phyloP scores from a whole-genome alignment of 1,284 basidiomycete genomes.

The Baeospora myosura region DNA sequence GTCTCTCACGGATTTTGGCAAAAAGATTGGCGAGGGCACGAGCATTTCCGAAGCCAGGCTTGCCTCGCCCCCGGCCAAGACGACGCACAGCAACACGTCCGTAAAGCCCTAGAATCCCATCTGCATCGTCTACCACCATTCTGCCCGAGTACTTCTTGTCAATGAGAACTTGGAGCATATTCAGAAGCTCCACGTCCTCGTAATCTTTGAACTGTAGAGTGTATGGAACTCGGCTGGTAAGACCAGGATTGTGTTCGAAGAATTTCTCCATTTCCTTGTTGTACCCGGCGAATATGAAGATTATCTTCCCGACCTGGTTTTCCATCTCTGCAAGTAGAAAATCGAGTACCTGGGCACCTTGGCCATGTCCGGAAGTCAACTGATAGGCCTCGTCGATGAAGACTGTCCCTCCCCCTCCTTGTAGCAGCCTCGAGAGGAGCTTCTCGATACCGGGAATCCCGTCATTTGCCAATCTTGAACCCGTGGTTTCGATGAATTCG shows the following conservation, averaged over 20 bases:
- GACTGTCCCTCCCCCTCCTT: conserved; percentile 51
- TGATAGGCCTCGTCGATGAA: conserved; percentile 69
- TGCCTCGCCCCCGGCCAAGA: conserved; percentile 46
- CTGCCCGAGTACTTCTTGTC: conserved; percentile 36
- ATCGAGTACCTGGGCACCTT: conserved; percentile 49
- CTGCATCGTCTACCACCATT: conserved; percentile 53
- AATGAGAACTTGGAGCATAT: conserved; percentile 44
- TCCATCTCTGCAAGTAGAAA: conserved; percentile 68
- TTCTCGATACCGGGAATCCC: conserved; percentile 47
- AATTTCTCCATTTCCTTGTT: conserved; percentile 66
- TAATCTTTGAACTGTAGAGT: conserved; percentile 57
- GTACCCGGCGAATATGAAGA: conserved; percentile 66
- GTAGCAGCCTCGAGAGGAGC: conserved; percentile 37
- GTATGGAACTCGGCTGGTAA: conserved; percentile 57
- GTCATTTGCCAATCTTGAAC: conserved; percentile 48
- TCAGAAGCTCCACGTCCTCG: conserved; percentile 42
- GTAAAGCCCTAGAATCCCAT: conserved; percentile 48
- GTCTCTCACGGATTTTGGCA: conserved; percentile 37
- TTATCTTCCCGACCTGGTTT: conserved; percentile 53
- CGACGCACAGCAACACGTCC: conserved; percentile 47
- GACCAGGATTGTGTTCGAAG: conserved; percentile 65
- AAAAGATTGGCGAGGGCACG: conserved; percentile 49
- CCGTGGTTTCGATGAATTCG: conserved; percentile 54
- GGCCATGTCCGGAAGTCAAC: conserved; percentile 38
- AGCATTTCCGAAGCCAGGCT: conserved; percentile 58